phyloP scores from a whole-genome alignment of 148 eudicot species.

The Vaccinium corymbosum region DNA sequence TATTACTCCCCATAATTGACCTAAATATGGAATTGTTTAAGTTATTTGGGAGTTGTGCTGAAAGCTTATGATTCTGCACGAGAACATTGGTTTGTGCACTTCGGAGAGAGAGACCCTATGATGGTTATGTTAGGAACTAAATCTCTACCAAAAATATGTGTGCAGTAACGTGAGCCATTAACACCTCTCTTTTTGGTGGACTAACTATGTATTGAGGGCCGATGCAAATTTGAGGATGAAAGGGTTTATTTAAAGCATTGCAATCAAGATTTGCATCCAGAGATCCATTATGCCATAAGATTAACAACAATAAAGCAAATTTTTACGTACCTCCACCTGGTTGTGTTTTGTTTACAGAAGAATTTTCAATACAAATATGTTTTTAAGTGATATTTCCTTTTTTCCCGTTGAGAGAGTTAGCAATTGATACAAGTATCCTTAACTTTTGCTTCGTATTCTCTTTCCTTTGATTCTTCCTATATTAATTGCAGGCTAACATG shows the following conservation, averaged over 20 bases:
- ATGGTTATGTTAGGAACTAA: background rate
- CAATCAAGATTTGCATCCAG: constrained; percentile 1
- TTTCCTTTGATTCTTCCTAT: background rate
- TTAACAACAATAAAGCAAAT: background rate
- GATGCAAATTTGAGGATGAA: background rate
- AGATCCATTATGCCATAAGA: constrained; percentile 3
- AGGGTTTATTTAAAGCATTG: background rate
- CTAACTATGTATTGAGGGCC: background rate
- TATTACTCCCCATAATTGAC: background rate
- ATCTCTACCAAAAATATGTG: background rate
- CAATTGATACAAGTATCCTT: background rate
- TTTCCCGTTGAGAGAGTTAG: background rate
- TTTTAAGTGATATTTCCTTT: background rate
- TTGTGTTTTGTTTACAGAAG: background rate
- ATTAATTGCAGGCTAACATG: constrained; percentile 76
- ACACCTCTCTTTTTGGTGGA: background rate
- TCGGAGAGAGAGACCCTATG: background rate
- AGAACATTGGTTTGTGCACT: background rate
- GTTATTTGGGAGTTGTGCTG: background rate
- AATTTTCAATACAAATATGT: background rate
- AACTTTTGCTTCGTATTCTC: background rate
- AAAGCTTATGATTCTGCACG: background rate
- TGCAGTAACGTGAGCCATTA: background rate
- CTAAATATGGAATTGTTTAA: background rate
- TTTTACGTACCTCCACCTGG: background rate